Base-by-base conservation (phyloP, 805 yeast species). In the Saccharomyces jurei region DNA sequence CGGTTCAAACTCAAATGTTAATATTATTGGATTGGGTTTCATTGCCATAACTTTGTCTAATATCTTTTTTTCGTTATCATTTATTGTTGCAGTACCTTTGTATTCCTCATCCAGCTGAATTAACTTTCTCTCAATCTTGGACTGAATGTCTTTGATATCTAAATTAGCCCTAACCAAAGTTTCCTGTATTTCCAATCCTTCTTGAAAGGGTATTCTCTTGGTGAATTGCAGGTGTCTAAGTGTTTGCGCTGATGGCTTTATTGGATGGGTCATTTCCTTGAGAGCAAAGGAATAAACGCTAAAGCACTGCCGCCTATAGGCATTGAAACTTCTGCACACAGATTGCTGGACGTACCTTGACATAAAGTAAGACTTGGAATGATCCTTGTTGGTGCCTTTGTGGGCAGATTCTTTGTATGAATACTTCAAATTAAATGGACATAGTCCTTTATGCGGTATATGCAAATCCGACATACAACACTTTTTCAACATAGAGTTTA, bases 1-100 rank as follows among this genome's bases (percentile, higher is more conserved):
- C 2, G 90, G 89, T 21, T 81, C 76, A 72, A 94, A 87, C 65
- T 94, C 91, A 72, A 89, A 90, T 1, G 96, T 86, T 14, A 92
- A 72, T 4, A 91, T 69, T 0, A 84, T 77, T 0, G 96, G 92
- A 32, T 73, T 71, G 1, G 89, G 86, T 58, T 80, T 78, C 76
- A 74, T 68, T 1, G 64, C 58, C n/a, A 75, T 49, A 22, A 80
- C 75, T 50, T 74, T 75, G 14, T 72, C 66, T 29, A 82, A 56
- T 26, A 81, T 65, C 14, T 65, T 72, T 48, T 73, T 69, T 58
- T 82, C 87, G 56, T 76, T 75, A 4, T 77, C 78, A 52, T 76
- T 76, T 44, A 81, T 59, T 4, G 55, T 50, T 0, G 62, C 60
- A 26, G 62, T 65, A 2, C 68, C 66, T 41, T 71, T 63, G 13